These are phyloP conservation scores for Thozetella sp. DNA, from an alignment of 495 filamentous ascomycete species.

Conservation along the genomic window DNA sequence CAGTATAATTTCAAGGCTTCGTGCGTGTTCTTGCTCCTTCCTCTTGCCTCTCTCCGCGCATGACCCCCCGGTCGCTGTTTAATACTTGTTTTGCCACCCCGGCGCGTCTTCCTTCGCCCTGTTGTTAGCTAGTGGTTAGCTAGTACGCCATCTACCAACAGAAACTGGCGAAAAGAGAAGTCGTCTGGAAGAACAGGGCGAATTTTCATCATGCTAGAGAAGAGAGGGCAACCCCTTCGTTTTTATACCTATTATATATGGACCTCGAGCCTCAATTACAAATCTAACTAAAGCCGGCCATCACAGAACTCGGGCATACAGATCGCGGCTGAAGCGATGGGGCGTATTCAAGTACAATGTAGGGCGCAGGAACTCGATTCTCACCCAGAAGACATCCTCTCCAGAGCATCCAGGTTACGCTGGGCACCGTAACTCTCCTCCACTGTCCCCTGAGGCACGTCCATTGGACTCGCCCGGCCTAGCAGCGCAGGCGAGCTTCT, in stretches of 20 bases:
- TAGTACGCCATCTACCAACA: no score
- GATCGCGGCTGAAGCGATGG: constrained; percentile 45
- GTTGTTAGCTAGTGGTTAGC: no score
- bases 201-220: no score
- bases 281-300: background rate
- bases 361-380: constrained; percentile 21
- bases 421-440: background rate
- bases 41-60: background rate
- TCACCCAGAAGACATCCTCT: constrained; percentile 5
- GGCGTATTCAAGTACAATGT: constrained; percentile 45
- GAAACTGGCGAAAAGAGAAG: no score
- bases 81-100: background rate
- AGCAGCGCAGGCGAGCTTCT: background rate
- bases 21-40: constrained; percentile 23
- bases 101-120: background rate
- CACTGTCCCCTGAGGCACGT: background rate
- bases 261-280: background rate
- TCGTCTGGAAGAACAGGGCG: no score
- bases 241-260: no score
- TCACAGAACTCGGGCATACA: constrained; percentile 38
- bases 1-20: constrained; percentile 43
- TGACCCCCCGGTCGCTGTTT: background rate
- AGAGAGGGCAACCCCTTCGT: no score
- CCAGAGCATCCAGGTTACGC: constrained; percentile 1
- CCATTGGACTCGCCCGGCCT: background rate